A percentile compares a stretch with the other conserved stretches of the same genome.
Conservation (phyloP, 2,329 filamentous ascomycete species). For the Pezicula carpinea region DNA sequence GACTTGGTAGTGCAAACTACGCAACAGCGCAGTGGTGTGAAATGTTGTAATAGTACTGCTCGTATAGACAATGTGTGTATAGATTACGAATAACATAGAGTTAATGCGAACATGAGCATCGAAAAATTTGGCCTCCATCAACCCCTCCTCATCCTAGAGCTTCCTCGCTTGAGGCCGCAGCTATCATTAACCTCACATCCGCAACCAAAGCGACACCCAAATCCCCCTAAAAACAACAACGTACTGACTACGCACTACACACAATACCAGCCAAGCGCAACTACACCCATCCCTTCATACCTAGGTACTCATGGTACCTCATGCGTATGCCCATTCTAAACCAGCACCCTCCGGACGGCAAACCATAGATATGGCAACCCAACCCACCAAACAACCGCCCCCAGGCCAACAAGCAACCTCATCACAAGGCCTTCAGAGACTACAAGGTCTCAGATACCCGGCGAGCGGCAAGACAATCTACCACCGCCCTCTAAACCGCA, state of each 20-base stretch:
- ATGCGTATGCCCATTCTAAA: conserved; percentile 2
- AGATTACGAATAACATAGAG: not conserved
- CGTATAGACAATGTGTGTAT: not conserved
- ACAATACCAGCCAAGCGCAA: not conserved
- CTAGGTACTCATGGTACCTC: conserved; percentile 7
- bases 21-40: too few species aligned
- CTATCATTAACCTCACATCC: not conserved
- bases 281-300: conserved; percentile 9
- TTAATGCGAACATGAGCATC: not conserved
- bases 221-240: not conserved
- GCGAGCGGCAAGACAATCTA: conserved; percentile 97
- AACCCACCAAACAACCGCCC: conserved; percentile 24
- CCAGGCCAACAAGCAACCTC: conserved; percentile 11
- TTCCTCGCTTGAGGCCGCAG: not conserved
- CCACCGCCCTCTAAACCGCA: conserved; percentile 88
- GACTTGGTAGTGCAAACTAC: too few species aligned
- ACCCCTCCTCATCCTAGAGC: not conserved
- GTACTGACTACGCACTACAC: not conserved
- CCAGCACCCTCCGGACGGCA: conserved; percentile 4
- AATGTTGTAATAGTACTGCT: not conserved
- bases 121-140: not conserved
- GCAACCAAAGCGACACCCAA: not conserved
- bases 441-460: conserved; percentile 74
- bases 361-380: conserved; percentile 24
- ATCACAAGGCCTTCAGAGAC: conserved; percentile 21